Evolutionary conservation across 2,329 filamentous ascomycete genomes (phyloP).

Genomic region (Trichoderma atrobrunneum): DNA sequence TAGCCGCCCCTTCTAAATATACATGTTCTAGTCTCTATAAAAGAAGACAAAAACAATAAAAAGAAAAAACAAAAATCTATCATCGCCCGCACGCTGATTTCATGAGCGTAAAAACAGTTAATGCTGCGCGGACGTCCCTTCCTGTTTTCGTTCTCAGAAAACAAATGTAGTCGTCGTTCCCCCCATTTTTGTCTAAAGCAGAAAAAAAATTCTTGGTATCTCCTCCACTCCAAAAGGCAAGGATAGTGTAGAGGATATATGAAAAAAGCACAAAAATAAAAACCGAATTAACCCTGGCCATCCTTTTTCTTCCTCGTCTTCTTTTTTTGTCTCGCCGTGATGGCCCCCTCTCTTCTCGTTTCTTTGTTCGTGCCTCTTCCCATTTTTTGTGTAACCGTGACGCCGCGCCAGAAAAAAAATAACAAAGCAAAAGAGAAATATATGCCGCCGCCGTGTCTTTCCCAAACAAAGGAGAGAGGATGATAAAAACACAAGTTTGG

Average conservation of each 20-base stretch:
- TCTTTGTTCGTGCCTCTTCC: neutral
- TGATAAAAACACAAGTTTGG: neutral
- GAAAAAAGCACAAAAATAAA: neutral
- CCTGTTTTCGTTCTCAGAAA: neutral
- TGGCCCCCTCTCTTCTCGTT: neutral
- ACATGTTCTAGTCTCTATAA: constrained; percentile 8
- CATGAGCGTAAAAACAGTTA: neutral
- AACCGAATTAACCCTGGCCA: constrained; percentile 8
- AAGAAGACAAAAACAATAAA: neutral
- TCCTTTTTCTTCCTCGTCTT: neutral
- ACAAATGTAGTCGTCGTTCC: neutral
- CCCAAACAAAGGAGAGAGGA: constrained; percentile 6
- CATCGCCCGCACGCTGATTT: constrained; percentile 10
- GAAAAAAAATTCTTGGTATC: neutral
- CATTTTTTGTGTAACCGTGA: neutral
- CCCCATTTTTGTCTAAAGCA: constrained; percentile 10
- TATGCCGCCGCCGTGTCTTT: constrained; percentile 7
- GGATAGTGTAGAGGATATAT: neutral
- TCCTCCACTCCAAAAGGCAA: neutral
- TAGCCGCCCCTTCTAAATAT: constrained; percentile 1
- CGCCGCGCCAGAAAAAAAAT: constrained; percentile 10
- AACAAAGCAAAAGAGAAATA: neutral
- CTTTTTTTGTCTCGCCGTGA: neutral
- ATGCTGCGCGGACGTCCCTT: constrained; percentile 2
- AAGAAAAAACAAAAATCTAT: neutral